Evolutionary conservation across 805 yeast genomes (phyloP).

Genomic region (Jamesozyma rosinii): DNA sequence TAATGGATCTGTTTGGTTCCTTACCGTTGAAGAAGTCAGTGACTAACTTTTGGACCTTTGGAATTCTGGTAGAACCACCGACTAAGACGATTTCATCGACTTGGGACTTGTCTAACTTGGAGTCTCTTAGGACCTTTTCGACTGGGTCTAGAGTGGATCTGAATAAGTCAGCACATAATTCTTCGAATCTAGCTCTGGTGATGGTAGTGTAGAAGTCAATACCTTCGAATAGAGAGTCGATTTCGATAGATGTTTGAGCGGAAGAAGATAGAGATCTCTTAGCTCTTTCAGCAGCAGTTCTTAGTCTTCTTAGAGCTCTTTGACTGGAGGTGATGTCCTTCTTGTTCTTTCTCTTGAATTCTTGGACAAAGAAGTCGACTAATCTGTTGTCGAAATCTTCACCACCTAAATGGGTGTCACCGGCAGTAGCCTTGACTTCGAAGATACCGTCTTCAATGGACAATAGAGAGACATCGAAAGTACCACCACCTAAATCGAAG

Average conservation of each 20-base stretch:
- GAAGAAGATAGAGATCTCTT: constrained; percentile 97
- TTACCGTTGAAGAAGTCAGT: constrained; percentile 97
- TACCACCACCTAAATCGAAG: constrained; percentile 98
- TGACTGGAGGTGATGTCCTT: constrained; percentile 87
- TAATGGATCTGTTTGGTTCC: constrained; percentile 95
- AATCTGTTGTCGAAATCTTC: constrained; percentile 96
- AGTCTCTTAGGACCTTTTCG: constrained; percentile 88
- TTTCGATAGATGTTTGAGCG: constrained; percentile 93
- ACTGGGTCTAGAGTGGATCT: constrained; percentile 94
- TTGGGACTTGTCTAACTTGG: constrained; percentile 85
- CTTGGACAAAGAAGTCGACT: constrained; percentile 85
- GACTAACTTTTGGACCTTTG: constrained; percentile 93
- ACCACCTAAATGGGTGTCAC: constrained; percentile 91
- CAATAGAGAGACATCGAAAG: constrained; percentile 91
- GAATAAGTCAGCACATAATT: constrained; percentile 91
- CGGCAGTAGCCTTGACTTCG: constrained; percentile 88
- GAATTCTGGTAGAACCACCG: constrained; percentile 99
- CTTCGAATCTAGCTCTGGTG: constrained; percentile 98
- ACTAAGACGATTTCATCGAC: constrained; percentile 93
- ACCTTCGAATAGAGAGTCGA: constrained; percentile 94
- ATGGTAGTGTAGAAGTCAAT: constrained; percentile 94
- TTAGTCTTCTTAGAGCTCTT: constrained; percentile 95
- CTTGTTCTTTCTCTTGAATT: constrained; percentile 97
- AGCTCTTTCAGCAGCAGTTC: constrained; percentile 99
- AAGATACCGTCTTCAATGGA: constrained; percentile 93